These are phyloP conservation scores for Rutidosis leptorrhynchoides DNA, from an alignment of 129 eudicot genomes.

Conservation along the genomic window DNA sequence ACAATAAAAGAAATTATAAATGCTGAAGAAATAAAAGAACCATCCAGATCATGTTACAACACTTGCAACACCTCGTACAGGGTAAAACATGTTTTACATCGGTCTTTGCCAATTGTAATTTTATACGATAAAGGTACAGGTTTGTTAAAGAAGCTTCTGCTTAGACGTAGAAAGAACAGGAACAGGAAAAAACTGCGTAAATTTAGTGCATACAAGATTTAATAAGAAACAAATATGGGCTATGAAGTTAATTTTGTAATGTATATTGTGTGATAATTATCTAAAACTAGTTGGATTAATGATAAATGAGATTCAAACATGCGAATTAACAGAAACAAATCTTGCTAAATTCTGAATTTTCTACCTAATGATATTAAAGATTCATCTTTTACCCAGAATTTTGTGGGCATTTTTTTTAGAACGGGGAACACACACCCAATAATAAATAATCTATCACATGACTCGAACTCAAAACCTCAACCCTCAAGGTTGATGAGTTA, in stretches of 20 bases:
- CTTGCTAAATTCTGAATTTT: neutral
- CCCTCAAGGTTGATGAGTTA: too few species aligned
- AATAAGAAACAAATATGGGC: constrained; percentile 15
- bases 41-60: constrained; percentile 9
- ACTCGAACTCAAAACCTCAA: too few species aligned
- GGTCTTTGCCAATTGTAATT: constrained; percentile 49
- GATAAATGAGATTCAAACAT: neutral
- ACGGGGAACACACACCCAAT: too few species aligned
- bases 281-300: constrained; percentile 1
- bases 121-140: constrained; percentile 43
- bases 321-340: neutral
- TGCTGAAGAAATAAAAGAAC: constrained; percentile 23
- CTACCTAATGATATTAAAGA: neutral
- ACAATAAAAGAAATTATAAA: constrained; percentile 39
- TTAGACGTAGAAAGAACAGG: constrained; percentile 49
- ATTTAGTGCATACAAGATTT: constrained; percentile 16
- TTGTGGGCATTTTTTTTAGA: constrained; percentile 15
- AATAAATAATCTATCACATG: too few species aligned
- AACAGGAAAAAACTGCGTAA: constrained; percentile 33
- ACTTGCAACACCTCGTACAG: neutral
- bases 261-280: neutral
- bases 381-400: constrained; percentile 3
- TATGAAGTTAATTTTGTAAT: constrained; percentile 17
- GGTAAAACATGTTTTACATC: constrained; percentile 25
- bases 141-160: constrained; percentile 51